phyloP scores from a whole-genome alignment of 225 moss, liverwort and hornwort genomes.

The Rhytidiadelphus loreus region DNA sequence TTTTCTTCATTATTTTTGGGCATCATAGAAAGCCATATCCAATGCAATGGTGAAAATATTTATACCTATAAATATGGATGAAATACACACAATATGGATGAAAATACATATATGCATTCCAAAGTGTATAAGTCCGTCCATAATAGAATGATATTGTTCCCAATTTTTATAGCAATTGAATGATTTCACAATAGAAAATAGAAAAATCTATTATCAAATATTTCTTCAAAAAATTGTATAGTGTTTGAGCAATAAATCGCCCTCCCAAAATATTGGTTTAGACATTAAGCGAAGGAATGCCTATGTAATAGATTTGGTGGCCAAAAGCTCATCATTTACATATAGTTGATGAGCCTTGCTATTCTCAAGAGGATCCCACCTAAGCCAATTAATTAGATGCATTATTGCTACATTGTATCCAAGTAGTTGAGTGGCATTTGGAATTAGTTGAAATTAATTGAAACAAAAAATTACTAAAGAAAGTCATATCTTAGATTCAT shows the following conservation, averaged over 20 bases:
- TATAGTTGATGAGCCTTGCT: background rate
- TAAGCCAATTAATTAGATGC: background rate
- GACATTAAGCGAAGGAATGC: background rate
- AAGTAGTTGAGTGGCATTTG: background rate
- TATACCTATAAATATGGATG: background rate
- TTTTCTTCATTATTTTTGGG: background rate
- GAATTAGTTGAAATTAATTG: background rate
- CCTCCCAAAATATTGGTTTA: background rate
- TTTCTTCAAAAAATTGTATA: background rate
- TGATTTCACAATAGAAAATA: background rate
- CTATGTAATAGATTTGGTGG: background rate
- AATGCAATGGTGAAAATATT: background rate
- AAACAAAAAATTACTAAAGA: background rate
- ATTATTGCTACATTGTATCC: background rate
- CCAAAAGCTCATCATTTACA: background rate
- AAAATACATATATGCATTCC: background rate
- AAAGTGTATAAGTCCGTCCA: background rate
- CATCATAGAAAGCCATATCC: accelerated
- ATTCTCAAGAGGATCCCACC: background rate
- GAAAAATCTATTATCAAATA: background rate
- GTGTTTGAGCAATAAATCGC: accelerated
- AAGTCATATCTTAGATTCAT: background rate
- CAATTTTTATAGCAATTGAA: background rate
- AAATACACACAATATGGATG: background rate
- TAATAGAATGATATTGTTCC: background rate